These are phyloP conservation scores for Aureobasidium sp. DNA, from an alignment of 2,329 filamentous ascomycete species.

Conservation along the genomic window DNA sequence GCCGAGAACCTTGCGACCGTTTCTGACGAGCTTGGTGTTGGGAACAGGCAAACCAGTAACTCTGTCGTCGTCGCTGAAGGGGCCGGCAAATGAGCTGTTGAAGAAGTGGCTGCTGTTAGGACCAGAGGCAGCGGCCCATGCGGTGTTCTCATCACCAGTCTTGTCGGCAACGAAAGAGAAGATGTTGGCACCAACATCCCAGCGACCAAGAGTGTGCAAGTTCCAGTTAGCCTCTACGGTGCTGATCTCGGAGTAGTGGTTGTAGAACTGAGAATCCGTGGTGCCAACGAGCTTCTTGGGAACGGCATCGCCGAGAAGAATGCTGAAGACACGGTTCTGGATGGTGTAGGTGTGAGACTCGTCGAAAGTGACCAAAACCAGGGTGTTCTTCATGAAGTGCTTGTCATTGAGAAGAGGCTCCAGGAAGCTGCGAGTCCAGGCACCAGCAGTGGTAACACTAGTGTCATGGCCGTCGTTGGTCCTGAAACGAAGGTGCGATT, in stretches of 20 bases:
- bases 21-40: constrained; percentile 25
- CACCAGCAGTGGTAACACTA: constrained; percentile 59
- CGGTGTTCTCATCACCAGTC: constrained; percentile 28
- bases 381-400: constrained; percentile 68
- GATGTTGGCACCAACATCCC: constrained; percentile 43
- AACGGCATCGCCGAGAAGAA: constrained; percentile 70
- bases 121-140: constrained; percentile 24
- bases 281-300: constrained; percentile 59
- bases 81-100: constrained; percentile 29
- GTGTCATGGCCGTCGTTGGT: constrained; percentile 63
- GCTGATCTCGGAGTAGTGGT: constrained; percentile 41
- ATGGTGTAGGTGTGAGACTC: constrained; percentile 64
- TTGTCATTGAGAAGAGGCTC: constrained; percentile 61
- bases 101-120: constrained; percentile 24
- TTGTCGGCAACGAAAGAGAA: constrained; percentile 33
- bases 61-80: constrained; percentile 25
- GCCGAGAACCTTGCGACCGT: constrained; percentile 27
- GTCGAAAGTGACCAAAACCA: constrained; percentile 72
- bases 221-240: constrained; percentile 42
- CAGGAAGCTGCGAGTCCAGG: constrained; percentile 62
- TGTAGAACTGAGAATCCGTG: constrained; percentile 55
- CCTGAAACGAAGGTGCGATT: not conserved
- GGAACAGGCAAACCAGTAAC: constrained; percentile 25
- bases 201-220: constrained; percentile 39
- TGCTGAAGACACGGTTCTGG: constrained; percentile 61